Evolutionary conservation across 2,329 filamentous ascomycete species (phyloP).

Genomic region (Incumbomyces delicatus): DNA sequence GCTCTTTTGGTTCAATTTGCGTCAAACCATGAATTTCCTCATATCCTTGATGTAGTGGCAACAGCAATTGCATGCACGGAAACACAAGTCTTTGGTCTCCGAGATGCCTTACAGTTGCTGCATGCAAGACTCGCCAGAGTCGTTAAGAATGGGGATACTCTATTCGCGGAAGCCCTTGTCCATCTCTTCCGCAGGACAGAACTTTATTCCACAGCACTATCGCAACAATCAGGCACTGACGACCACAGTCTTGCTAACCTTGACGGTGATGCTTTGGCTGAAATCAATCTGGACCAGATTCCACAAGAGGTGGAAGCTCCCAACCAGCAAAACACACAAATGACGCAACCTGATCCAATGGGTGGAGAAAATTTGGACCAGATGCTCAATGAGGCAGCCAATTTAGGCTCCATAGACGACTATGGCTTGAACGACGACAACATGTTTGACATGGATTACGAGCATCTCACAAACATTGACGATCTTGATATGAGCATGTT

Average conservation of each 20-base stretch:
- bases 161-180: constrained; percentile 35
- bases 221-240: constrained; percentile 14
- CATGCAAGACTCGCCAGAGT: constrained; percentile 32
- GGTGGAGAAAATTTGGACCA: constrained; percentile 19
- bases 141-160: constrained; percentile 33
- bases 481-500: constrained; percentile 22
- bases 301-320: neutral
- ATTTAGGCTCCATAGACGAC: constrained; percentile 15
- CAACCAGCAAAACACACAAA: constrained; percentile 20
- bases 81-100: constrained; percentile 25
- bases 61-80: constrained; percentile 34
- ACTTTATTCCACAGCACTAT: constrained; percentile 24
- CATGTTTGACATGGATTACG: constrained; percentile 17
- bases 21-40: constrained; percentile 30
- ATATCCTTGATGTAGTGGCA: constrained; percentile 35
- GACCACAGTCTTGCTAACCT: constrained; percentile 6
- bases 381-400: constrained; percentile 19
- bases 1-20: constrained; percentile 35
- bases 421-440: constrained; percentile 12
- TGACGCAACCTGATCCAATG: constrained; percentile 6
- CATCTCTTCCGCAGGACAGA: constrained; percentile 37
- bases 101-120: constrained; percentile 30
- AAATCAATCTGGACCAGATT: constrained; percentile 7
- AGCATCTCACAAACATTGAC: constrained; percentile 15
- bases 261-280: constrained; percentile 1